Base-by-base conservation (phyloP, 148 eudicot genomes). In the Spergularia bocconei region DNA sequence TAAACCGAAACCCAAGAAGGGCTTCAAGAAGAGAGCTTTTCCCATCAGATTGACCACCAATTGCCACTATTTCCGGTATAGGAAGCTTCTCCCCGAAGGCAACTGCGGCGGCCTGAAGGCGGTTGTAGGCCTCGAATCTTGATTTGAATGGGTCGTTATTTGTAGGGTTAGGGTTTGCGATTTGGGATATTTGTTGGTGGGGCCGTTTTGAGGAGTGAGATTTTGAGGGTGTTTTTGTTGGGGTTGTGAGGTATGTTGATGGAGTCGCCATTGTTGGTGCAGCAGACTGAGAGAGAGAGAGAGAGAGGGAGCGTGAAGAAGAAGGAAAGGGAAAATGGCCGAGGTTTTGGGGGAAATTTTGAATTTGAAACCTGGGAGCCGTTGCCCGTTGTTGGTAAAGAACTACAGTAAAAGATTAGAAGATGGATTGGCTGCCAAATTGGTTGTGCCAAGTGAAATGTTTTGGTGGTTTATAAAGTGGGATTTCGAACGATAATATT, bases 11-110 rank as follows among this genome's bases (percentile, higher is more conserved):
- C 59, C 99, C 99, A 41, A 96, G 84, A n/a, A 96, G 87, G 11
- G 99, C 99, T 81, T 96, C 99, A 33, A 96, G 97, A 10, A 96
- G 94, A 2, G 99, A 91, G 81, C 99, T 96, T 86, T 96, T 96
- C 6, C 99, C 99, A 74, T 96, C 99, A 53, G 99, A 96, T 82
- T 96, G 99, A 1, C 99, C 99, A 0, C 99, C 99, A 21, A 96
- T 47, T 0, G 99, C 99, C 4, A 96, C 97, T 4, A 96, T 96
- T 83, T 96, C 99, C 0, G 99, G 99, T 21, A 96, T 96, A 2
- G 99, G 98, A 11, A 96, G 92, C 77, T 91, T 88, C 87, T 96
- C 99, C 0, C 98, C 99, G 77, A 96, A 96, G 0, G 99, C 97
- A 0, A 96, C 99, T 0, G 99, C 99, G 5, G 97, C 98, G 1